Conservation (phyloP, 2,329 filamentous ascomycete genomes). For the Sclerotinia subarctica region DNA sequence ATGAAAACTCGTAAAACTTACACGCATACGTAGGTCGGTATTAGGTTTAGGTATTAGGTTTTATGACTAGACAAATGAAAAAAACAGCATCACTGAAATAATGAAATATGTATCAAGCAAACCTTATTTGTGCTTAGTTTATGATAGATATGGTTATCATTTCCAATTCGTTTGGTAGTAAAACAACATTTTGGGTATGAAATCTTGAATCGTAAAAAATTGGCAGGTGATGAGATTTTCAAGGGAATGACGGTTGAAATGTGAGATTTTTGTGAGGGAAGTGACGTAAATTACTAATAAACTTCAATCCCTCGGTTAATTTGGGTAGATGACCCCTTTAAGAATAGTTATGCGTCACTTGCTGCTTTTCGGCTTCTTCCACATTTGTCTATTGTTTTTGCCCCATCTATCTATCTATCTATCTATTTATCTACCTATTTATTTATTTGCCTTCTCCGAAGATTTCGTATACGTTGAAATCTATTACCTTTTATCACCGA, state of each 20-base stretch:
- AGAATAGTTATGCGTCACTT: neutral
- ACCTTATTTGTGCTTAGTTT: neutral
- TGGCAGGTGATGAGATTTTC: constrained; percentile 5
- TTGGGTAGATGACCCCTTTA: neutral
- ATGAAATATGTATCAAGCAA: neutral
- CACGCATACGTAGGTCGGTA: neutral
- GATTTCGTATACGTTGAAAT: neutral
- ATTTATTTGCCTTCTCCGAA: neutral
- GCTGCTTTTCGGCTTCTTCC: neutral
- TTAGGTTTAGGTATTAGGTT: too few species aligned
- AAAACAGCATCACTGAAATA: neutral
- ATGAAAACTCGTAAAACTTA: constrained; percentile 7
- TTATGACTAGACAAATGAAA: neutral
- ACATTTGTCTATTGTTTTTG: neutral
- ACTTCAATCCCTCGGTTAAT: constrained; percentile 6
- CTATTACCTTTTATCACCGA: neutral
- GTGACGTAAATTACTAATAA: constrained; percentile 3
- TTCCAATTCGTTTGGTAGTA: too few species aligned
- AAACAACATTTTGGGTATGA: neutral
- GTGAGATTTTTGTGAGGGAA: neutral
- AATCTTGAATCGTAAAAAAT: neutral
- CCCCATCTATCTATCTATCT: neutral
- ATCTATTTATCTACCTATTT: neutral
- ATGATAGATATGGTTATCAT: neutral
- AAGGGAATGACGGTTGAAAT: neutral